Evolutionary conservation across 2,329 filamentous ascomycete species (phyloP), one percentile per base, ranked within the genome.

Genomic region (Cladosporium sp.): DNA sequence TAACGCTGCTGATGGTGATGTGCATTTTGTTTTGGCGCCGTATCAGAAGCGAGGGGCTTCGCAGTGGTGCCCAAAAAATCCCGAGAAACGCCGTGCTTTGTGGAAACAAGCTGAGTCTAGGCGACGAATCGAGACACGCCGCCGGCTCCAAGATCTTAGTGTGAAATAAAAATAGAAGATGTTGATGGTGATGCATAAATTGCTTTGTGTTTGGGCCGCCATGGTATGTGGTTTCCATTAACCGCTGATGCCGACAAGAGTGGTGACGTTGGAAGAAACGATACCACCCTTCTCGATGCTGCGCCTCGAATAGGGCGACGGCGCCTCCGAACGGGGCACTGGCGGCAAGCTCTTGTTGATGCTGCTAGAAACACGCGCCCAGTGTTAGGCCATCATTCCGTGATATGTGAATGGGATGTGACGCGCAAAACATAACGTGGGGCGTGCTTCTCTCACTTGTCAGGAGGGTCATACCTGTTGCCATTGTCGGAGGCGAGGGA

Each of bases 401-500:
- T 57, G n/a, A 35, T 11, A 35, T 61, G 21, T 8, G 29, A 26
- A 26, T 59, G 21, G 11, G 23, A n/a, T 44, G 12, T 26, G 26
- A 33, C 28, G 26, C 31, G 58, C 26, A 50, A 50, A 29, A 5
- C 11, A 28, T 16, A n/a, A 46, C n/a, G 56, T 23, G 56, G 40
- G 26, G 16, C 18, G 58, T 28, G n/a, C n/a, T 28, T 28, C 52
- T 18, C 21, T 50, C 49, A 63, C 50, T 52, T 63, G 33, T 55
- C 50, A 44, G 60, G 60, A 63, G 49, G 31, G 5, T 58, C 64
- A 58, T 65, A 65, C 64, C 64, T 65, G 21, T 33, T 55, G 33
- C 33, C 57, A 7, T 46, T 59, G 10, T 46, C 56, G 5, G 40
- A 46, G 23, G 37, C 31, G 5, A 37, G 29, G 11, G 56, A 18